Base-by-base conservation (phyloP, 192 early-diverging fungal species). In the Phlyctochytrium arcticum region DNA sequence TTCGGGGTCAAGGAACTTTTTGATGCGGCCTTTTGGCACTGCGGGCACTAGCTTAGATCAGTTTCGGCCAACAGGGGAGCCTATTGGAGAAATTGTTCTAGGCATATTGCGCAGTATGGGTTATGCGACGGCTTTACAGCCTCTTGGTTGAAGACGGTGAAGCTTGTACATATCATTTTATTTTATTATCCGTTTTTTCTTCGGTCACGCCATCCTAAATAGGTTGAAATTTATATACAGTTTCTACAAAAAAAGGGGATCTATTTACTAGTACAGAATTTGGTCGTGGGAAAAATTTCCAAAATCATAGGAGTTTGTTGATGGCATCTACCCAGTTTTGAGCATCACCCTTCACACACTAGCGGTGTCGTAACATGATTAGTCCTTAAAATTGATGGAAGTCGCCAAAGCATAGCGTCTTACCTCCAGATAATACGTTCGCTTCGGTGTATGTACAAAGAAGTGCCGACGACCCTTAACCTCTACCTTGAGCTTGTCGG, bases 381-480 rank as follows among this genome's bases (percentile, higher is more conserved):
- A n/a, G 36, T 29, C 51, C 19, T n/a, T 36, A 34, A 35, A 3
- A n/a, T 12, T 1, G 35, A 21, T 12, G 2, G 32, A 9, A 31
- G 6, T 9, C 6, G 5, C 27, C 35, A 36, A 9, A 0, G 34
- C 21, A 6, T 24, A 44, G 39, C n/a, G 1, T 34, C 36, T 26
- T 54, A 74, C 71, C 69, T 78, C 73, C 27, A 78, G 42, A 26
- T 62, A 51, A 36, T 68, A 78, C 2, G 69, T 60, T 44, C 73
- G 74, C 29, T 60, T 63, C 19, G 57, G 34, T 23, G 86, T 87
- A 64, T 88, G 82, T 17, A 90, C 76, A 44, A 77, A 81, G 35
- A 88, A 88, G 27, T 78, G 67, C 29, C 81, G 82, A 56, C 72
- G 79, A 31, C 81, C 83, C 58, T 85, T 84, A 12, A 82, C 39